Base-by-base conservation (phyloP, 805 yeast genomes). In the Candida rishiriensis region DNA sequence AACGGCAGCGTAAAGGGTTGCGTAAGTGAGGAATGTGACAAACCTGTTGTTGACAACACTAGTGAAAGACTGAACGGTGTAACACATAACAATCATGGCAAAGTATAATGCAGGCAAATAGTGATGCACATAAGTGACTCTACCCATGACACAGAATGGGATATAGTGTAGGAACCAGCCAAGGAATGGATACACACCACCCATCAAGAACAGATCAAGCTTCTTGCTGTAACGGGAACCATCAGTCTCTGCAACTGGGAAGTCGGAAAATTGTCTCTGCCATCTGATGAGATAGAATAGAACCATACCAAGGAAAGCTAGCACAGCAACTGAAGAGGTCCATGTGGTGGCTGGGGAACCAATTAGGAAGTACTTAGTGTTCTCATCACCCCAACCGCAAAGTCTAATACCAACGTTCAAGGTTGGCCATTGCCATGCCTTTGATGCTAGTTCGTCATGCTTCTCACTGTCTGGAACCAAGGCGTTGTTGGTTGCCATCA, bases 91-190 rank as follows among this genome's bases (percentile, higher is more conserved):
- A 51, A 90, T 70, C 71, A 89, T 83, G 40, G 98, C 98, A 70
- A 91, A 91, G 68, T 86, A 91, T 51, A 90, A 75, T 1, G 98
- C 96, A 12, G 99, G 99, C 53, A 89, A 78, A 66, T 91, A 91
- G 65, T 91, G 99, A 68, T 91, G 99, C 30, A 91, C 93, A 63
- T 93, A 91, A 2, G 96, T 89, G 45, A 93, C 97, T 72, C 99
- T 85, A 11, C 95, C 89, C 99, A 91, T 91, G 47, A 88, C 67
- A 29, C 85, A 78, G 67, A 91, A 91, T 30, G 99, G 98, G 57
- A 86, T 60, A 66, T 73, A 91, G 66, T 91, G 97, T 57, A 88
- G 72, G 36, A 81, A 73, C 97, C 97, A 91, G 10, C 96, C 96
- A 35, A 87, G 59, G 69, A 90, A 84, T 21, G 98, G 97, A 55